Conservation (phyloP, 164 flowering plant genomes). For the Sedum album region DNA sequence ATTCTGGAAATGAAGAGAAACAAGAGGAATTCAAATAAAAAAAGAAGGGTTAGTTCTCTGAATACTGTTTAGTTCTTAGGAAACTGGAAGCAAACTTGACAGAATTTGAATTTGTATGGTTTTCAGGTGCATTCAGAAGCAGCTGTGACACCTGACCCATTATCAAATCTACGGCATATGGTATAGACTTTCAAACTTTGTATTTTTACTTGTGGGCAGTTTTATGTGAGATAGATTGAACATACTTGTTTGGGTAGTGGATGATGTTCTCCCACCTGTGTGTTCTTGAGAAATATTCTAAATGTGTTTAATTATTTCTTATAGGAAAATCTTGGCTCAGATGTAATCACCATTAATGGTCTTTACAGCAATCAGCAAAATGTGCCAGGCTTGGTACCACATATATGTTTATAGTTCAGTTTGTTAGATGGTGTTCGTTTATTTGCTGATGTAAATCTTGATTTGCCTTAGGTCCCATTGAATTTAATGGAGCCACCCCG, state of each 20-base stretch:
- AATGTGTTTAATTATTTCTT: constrained; percentile 10
- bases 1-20: constrained; percentile 20
- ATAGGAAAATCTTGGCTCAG: constrained; percentile 40
- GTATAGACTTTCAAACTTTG: not conserved
- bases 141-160: constrained; percentile 16
- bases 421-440: not conserved
- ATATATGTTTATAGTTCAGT: not conserved
- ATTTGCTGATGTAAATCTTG: not conserved
- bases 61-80: not conserved
- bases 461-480: no score
- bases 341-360: constrained; percentile 34
- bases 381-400: constrained; percentile 47
- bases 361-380: constrained; percentile 49
- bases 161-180: not conserved
- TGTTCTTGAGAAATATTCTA: not conserved
- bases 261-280: not conserved
- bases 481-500: constrained; percentile 64
- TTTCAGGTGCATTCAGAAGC: constrained; percentile 43
- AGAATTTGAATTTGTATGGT: not conserved
- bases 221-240: not conserved
- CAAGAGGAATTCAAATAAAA: constrained; percentile 36
- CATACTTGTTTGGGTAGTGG: not conserved
- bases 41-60: constrained; percentile 45
- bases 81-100: not conserved
- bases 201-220: not conserved